Evolutionary conservation across 495 filamentous ascomycete genomes (phyloP), one percentile per base, ranked within the genome.

Genomic region (Penicillium turbatum): DNA sequence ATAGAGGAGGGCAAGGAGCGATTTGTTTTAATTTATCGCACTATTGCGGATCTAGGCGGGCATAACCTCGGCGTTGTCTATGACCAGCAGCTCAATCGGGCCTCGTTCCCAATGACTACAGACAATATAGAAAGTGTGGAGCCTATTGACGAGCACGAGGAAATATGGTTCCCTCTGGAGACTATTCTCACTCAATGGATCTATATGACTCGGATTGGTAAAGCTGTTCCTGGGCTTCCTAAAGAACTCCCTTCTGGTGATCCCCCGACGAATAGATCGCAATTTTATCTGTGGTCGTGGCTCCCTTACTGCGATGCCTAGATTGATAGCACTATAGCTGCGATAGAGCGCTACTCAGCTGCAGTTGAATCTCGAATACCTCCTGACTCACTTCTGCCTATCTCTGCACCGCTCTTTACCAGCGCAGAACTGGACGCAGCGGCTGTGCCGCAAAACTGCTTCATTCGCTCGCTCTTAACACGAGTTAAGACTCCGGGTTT

Each of bases 151-250:
- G 54, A 65, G 17, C 56, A 61, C 19, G 21, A 49, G n/a, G 59
- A 67, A n/a, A 51, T 72, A 19, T 74, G 70, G 67, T 59, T 65
- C 27, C 69, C 72, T 0, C 53, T 73, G 2, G 72, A 73, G 59
- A 74, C 70, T 0, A 56, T 74, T 13, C 63, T 74, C 5, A 63
- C 56, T n/a, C 62, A 73, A 15, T 74, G 67, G 70, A 66, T 72
- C 21, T n/a, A 56, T 9, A 50, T 70, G 31, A 36, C 67, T 26
- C 59, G 48, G 0, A 51, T 73, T 11, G 69, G 65, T 8, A 74
- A 68, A 3, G 21, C 55, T 27, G 31, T 37, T 30, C 42, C 53
- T 10, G 38, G 36, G 27, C 47, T 44, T 35, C 44, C 43, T 42
- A 13, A 45, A 12, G 0, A 42, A 42, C 21, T 42, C 13, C 32